These are phyloP conservation scores for Tribonema minus DNA, from an alignment of 108 stramenopile species.

Conservation along the genomic window DNA sequence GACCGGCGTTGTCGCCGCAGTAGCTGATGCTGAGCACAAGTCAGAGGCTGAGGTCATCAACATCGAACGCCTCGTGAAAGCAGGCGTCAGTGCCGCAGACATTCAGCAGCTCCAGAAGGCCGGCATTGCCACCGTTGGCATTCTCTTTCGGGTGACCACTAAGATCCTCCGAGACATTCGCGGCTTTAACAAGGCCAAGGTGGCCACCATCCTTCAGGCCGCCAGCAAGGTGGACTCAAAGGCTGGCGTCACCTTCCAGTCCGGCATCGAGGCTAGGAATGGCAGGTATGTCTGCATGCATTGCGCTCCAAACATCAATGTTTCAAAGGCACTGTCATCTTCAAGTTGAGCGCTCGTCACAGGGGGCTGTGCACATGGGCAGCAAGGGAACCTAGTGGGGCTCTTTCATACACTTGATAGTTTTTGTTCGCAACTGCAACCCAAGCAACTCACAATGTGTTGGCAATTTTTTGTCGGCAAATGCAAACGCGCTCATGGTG, in stretches of 20 bases:
- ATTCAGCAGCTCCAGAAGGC: slow-evolving; percentile 31
- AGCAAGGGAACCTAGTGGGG: too few relatives aligned
- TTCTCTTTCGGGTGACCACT: slow-evolving; percentile 4
- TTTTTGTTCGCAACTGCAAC: too few relatives aligned
- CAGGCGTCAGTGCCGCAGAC: slow-evolving; percentile 37
- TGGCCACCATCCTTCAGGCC: slow-evolving; percentile 50
- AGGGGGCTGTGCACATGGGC: too few relatives aligned
- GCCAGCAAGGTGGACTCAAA: slow-evolving; percentile 50
- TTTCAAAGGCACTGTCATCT: background rate
- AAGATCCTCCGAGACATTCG: slow-evolving; percentile 49
- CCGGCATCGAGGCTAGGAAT: slow-evolving; percentile 14
- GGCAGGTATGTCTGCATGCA: background rate
- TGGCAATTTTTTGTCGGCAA: too few relatives aligned
- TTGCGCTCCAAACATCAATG: background rate
- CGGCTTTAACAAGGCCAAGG: slow-evolving; percentile 58
- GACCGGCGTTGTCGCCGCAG: too few relatives aligned
- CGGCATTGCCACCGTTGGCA: slow-evolving; percentile 8
- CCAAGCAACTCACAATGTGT: too few relatives aligned
- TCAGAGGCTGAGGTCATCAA: too few relatives aligned
- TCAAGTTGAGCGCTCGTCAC: too few relatives aligned
- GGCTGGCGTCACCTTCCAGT: slow-evolving; percentile 12
- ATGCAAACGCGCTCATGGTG: too few relatives aligned
- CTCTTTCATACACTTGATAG: too few relatives aligned
- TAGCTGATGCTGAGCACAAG: too few relatives aligned
- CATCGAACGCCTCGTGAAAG: slow-evolving; percentile 24